Percentiles rank a stretch among this genome's conserved stretches.
Evolutionary conservation across 148 eudicot species (phyloP).

Genomic region (Silene uniflora): DNA sequence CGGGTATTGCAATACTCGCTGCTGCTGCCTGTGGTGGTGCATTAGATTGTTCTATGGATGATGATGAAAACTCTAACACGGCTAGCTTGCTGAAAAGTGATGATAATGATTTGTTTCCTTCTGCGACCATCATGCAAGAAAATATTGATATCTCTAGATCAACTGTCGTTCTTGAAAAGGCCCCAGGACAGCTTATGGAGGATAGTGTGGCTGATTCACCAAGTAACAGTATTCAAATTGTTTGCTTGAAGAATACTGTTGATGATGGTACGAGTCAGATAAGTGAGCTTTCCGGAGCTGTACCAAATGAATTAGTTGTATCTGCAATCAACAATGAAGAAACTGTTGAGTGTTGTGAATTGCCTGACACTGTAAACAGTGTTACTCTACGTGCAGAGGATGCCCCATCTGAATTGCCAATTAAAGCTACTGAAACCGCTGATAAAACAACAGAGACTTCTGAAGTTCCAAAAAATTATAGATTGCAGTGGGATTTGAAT

Average conservation of each 20-base stretch:
- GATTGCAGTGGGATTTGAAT: slow-evolving; percentile 73
- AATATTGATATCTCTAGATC: not conserved
- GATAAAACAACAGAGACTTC: slow-evolving; percentile 12
- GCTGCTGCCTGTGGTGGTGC: slow-evolving; percentile 57
- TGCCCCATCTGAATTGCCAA: slow-evolving; percentile 13
- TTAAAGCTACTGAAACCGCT: slow-evolving; percentile 1
- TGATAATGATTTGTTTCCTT: not conserved
- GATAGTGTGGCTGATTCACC: not conserved
- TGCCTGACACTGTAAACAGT: slow-evolving; percentile 4
- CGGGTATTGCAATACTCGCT: slow-evolving; percentile 69
- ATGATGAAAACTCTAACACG: slow-evolving; percentile 22
- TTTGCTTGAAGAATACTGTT: not conserved
- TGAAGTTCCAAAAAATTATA: slow-evolving; percentile 27
- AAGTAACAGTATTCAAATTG: not conserved
- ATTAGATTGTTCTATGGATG: slow-evolving; percentile 27
- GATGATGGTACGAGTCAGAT: slow-evolving; percentile 5
- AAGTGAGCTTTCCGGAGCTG: slow-evolving; percentile 20
- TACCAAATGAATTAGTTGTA: slow-evolving; percentile 24
- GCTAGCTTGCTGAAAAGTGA: not conserved
- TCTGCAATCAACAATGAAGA: slow-evolving; percentile 12
- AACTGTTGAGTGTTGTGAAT: slow-evolving; percentile 9
- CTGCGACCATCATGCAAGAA: not conserved
- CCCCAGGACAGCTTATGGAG: not conserved
- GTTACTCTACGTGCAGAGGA: slow-evolving; percentile 12
- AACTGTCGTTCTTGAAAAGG: not conserved